Evolutionary conservation across 768 basidiomycete genomes (phyloP).

Genomic region (Boletus barrowsii): DNA sequence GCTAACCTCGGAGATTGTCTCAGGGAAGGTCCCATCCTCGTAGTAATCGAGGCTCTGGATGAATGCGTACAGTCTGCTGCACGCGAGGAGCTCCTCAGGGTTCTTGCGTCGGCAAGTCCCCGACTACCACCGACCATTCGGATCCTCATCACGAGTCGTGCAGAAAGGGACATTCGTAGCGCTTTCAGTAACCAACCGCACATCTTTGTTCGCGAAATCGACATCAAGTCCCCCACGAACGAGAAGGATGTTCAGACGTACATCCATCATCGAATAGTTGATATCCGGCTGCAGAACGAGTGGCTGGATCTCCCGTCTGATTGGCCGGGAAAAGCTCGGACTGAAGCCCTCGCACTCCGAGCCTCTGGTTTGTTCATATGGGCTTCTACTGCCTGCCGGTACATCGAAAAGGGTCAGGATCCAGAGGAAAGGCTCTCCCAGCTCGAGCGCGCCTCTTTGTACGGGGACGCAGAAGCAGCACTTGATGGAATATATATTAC

Average conservation of each 20-base stretch:
- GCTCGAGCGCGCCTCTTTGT: conserved; percentile 20
- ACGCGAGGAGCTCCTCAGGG: conserved; percentile 28
- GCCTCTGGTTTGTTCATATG: conserved; percentile 34
- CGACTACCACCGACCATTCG: conserved; percentile 24
- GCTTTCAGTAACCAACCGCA: conserved; percentile 11
- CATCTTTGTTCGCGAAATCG: conserved; percentile 21
- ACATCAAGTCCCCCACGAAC: conserved; percentile 26
- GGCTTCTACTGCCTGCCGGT: conserved; percentile 33
- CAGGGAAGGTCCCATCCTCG: conserved; percentile 27
- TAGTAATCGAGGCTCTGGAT: conserved; percentile 37
- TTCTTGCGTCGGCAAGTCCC: conserved; percentile 24
- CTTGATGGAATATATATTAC: conserved; percentile 30
- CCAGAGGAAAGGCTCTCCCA: conserved; percentile 29
- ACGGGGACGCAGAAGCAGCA: conserved; percentile 25
- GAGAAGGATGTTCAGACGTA: conserved; percentile 25
- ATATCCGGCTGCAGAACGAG: conserved; percentile 27
- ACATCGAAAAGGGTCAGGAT: conserved; percentile 30
- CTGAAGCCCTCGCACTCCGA: conserved; percentile 20
- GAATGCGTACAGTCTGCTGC: conserved; percentile 27
- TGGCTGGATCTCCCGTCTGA: conserved; percentile 25
- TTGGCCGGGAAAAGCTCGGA: conserved; percentile 27
- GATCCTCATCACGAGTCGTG: conserved; percentile 33
- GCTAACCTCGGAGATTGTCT: conserved; percentile 10
- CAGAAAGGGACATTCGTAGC: conserved; percentile 28
- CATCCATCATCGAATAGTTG: conserved; percentile 25